These are phyloP conservation scores for Epichloe aotearoae DNA, from an alignment of 2,329 filamentous ascomycete genomes.

Conservation along the genomic window DNA sequence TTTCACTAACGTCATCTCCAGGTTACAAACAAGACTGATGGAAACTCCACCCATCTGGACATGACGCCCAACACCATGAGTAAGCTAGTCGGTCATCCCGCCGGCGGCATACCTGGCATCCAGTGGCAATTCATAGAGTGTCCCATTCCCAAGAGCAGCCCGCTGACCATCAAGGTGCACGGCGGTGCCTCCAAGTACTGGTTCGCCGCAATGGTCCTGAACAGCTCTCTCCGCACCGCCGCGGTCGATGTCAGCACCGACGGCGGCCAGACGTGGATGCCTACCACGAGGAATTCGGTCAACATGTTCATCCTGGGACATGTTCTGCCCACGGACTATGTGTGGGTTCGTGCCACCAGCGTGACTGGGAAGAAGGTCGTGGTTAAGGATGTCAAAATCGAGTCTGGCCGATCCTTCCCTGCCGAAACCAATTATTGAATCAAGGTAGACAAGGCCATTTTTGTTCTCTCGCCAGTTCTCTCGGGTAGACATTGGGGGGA, in stretches of 20 bases:
- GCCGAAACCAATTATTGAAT: neutral
- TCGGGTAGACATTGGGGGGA: neutral
- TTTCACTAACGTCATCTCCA: neutral
- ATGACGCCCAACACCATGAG: neutral
- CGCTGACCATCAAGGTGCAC: neutral
- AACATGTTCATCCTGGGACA: neutral
- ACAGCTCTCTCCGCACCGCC: neutral
- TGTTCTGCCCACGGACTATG: neutral
- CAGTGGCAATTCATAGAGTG: neutral
- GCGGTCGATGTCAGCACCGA: neutral
- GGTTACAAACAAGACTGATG: neutral
- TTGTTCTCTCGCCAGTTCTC: too few species aligned
- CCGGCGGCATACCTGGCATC: neutral
- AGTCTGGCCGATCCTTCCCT: neutral
- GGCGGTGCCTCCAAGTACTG: neutral
- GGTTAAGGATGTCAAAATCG: neutral
- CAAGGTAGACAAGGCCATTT: too few species aligned
- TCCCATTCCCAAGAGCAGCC: neutral
- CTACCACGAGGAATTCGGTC: neutral
- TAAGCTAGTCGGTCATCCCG: neutral
- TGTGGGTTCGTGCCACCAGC: neutral
- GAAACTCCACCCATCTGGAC: neutral
- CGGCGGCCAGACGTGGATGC: neutral
- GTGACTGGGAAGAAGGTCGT: neutral
- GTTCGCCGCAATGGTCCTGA: neutral